phyloP scores from a whole-genome alignment of 352 stramenopile genomes.

The Phytophthora chlamydospora region DNA sequence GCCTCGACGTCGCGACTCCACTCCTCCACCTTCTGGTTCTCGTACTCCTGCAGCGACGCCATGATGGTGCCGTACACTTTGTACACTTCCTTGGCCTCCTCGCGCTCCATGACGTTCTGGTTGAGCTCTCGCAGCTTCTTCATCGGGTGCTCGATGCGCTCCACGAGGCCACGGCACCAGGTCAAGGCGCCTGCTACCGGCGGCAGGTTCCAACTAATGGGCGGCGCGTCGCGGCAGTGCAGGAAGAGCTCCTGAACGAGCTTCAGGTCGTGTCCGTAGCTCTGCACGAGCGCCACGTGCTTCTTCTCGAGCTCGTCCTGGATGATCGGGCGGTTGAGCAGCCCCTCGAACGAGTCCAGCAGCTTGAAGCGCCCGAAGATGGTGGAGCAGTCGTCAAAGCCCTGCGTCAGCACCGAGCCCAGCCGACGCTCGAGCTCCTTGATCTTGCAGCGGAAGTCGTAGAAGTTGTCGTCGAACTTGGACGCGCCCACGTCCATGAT shows the following conservation, averaged over 20 bases:
- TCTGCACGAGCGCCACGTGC: constrained; percentile 96
- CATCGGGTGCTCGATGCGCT: constrained; percentile 97
- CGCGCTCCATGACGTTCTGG: constrained; percentile 96
- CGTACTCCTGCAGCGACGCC: constrained; percentile 96
- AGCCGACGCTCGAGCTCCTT: constrained; percentile 98
- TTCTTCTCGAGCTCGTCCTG: constrained; percentile 98
- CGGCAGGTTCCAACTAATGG: constrained; percentile 95
- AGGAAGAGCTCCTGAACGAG: constrained; percentile 98
- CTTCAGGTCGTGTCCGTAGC: constrained; percentile 96
- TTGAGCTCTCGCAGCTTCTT: constrained; percentile 96
- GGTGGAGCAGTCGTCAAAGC: constrained; percentile 97
- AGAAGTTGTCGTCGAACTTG: constrained; percentile 98
- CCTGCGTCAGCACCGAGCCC: constrained; percentile 95
- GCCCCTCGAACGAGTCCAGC: constrained; percentile 96
- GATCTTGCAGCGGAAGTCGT: constrained; percentile 97
- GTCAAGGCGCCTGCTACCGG: constrained; percentile 95
- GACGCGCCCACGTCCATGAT: constrained; percentile 98
- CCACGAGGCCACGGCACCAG: constrained; percentile 96
- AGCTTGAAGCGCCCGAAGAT: constrained; percentile 98
- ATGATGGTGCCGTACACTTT: constrained; percentile 97
- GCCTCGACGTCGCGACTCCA: constrained; percentile 96
- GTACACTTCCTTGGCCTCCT: constrained; percentile 98
- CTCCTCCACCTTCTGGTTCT: constrained; percentile 97
- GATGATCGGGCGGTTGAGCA: constrained; percentile 96
- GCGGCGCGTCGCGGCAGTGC: constrained; percentile 91